Evolutionary conservation across 257 asterid species (phyloP).

Genomic region (Lantana camara): DNA sequence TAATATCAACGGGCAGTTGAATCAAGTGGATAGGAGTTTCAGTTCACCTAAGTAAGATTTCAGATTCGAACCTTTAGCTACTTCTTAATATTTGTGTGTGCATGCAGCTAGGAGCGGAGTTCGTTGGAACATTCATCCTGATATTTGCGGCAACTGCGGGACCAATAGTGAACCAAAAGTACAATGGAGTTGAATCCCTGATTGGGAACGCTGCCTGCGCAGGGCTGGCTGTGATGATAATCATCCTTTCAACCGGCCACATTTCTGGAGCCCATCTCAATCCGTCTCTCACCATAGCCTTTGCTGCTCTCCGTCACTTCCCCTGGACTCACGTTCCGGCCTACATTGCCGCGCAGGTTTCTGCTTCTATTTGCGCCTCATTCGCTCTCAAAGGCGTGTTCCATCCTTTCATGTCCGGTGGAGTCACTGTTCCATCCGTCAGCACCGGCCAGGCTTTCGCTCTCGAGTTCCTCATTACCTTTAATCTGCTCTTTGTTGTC

Average conservation of each 20-base stretch:
- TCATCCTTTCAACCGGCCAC: constrained; percentile 85
- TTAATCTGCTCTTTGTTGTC: constrained; percentile 79
- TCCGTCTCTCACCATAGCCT: constrained; percentile 85
- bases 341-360: constrained; percentile 79
- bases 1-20: too few species aligned
- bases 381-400: constrained; percentile 82
- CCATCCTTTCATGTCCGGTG: constrained; percentile 82
- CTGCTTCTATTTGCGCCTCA: constrained; percentile 88
- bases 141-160: constrained; percentile 85
- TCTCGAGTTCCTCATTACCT: constrained; percentile 84
- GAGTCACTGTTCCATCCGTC: constrained; percentile 82
- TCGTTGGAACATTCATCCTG: constrained; percentile 89
- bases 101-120: constrained; percentile 84
- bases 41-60: too few species aligned
- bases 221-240: constrained; percentile 89
- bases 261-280: constrained; percentile 95
- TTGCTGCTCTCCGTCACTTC: constrained; percentile 87
- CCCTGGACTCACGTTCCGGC: constrained; percentile 93
- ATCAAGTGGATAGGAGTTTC: too few species aligned
- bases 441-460: constrained; percentile 79
- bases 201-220: constrained; percentile 83
- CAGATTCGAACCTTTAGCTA: too few species aligned
- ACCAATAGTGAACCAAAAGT: constrained; percentile 90
- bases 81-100: neutral
- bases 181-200: constrained; percentile 63